These are phyloP conservation scores for Aspergillus wentii DNA, from an alignment of 495 filamentous ascomycete genomes.

Conservation along the genomic window DNA sequence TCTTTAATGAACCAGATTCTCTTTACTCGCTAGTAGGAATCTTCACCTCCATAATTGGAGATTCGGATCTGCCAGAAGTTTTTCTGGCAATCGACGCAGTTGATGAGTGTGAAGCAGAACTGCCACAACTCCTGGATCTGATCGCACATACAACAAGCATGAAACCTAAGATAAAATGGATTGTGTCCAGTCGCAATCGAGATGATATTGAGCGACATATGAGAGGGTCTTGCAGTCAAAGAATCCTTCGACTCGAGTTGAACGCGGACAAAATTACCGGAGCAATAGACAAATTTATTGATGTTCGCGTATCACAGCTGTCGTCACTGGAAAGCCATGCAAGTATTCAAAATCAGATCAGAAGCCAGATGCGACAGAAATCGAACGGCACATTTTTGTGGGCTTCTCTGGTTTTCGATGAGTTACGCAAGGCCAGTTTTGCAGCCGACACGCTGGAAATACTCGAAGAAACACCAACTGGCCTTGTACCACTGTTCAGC, in stretches of 20 bases:
- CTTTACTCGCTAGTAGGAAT: conserved; percentile 18
- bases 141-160: conserved; percentile 15
- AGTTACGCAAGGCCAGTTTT: not conserved
- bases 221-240: not conserved
- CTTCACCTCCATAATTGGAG: conserved; percentile 24
- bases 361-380: conserved; percentile 9
- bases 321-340: conserved; percentile 1
- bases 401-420: not conserved
- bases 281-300: conserved; percentile 24
- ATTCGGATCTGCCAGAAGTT: conserved; percentile 13
- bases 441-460: not conserved
- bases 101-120: conserved; percentile 33
- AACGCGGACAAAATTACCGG: conserved; percentile 8
- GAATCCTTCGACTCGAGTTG: conserved; percentile 14
- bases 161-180: conserved; percentile 17
- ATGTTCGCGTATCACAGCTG: conserved; percentile 18
- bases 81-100: conserved; percentile 41
- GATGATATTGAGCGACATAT: conserved; percentile 7
- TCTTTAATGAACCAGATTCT: conserved; percentile 26
- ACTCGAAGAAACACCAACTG: not conserved
- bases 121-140: conserved; percentile 22
- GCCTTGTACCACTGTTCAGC: not conserved
- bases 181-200: conserved; percentile 20
- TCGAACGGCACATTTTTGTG: not conserved
- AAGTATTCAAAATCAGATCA: conserved; percentile 9